These are phyloP conservation scores for Aspergillus haitiensis DNA, from an alignment of 495 filamentous ascomycete species.

Conservation along the genomic window DNA sequence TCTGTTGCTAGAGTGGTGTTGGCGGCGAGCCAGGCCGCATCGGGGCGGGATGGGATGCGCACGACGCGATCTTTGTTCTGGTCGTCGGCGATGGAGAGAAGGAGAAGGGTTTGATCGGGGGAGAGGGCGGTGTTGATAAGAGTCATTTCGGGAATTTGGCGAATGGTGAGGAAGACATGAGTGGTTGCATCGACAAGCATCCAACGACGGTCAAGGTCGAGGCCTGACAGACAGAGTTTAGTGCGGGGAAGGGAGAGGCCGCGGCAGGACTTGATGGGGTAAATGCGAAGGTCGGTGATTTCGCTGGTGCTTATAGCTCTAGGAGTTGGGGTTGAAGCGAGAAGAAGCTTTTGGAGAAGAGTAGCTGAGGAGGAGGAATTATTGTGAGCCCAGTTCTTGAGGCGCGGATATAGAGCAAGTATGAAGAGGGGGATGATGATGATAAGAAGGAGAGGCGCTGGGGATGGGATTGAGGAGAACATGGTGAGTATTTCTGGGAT, in stretches of 20 bases:
- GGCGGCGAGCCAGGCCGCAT: conserved; percentile 31
- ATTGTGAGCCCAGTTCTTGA: conserved; percentile 4
- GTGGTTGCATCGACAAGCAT: conserved; percentile 45
- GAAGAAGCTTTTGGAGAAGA: neutral
- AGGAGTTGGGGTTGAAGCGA: neutral
- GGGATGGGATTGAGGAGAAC: too few species aligned
- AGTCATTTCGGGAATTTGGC: conserved; percentile 46
- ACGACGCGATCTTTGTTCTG: conserved; percentile 20
- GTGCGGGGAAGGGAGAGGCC: conserved; percentile 69
- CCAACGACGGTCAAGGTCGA: conserved; percentile 74
- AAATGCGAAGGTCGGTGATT: conserved; percentile 63
- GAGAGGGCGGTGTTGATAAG: conserved; percentile 40
- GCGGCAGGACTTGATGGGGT: conserved; percentile 87
- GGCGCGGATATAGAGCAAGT: neutral
- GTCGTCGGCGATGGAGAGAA: conserved; percentile 29
- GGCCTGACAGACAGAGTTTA: conserved; percentile 66
- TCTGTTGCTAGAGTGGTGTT: conserved; percentile 32
- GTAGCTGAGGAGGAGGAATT: neutral
- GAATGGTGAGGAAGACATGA: conserved; percentile 44
- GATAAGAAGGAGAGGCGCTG: neutral
- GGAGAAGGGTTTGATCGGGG: conserved; percentile 25
- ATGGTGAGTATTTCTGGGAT: neutral
- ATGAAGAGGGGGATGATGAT: neutral
- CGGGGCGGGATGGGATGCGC: conserved; percentile 36
- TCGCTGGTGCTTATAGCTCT: conserved; percentile 21